Evolutionary conservation across 116 monocot genomes (phyloP).

Genomic region (Cymodocea nodosa): DNA sequence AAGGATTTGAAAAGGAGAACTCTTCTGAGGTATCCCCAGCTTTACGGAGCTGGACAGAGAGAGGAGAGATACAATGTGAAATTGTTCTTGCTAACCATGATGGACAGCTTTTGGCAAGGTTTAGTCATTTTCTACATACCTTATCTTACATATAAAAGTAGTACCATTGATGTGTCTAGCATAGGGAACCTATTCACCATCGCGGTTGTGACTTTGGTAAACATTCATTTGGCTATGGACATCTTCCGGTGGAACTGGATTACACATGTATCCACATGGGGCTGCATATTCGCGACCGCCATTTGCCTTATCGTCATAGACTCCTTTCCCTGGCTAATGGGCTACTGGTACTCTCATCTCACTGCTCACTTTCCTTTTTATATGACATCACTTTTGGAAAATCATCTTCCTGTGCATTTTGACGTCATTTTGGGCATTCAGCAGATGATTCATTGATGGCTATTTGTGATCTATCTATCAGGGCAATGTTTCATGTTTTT

Average conservation of each 20-base stretch:
- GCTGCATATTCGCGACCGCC: conserved; percentile 58
- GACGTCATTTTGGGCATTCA: background rate
- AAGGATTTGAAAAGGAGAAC: conserved; percentile 82
- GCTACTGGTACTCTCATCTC: conserved; percentile 53
- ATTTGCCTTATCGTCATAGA: conserved; percentile 77
- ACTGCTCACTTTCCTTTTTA: background rate
- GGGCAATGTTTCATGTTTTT: conserved; percentile 74
- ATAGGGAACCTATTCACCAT: conserved; percentile 80
- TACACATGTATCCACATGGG: conserved; percentile 68
- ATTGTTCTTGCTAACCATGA: conserved; percentile 64
- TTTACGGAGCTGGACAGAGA: conserved; percentile 79
- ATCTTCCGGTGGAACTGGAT: conserved; percentile 87
- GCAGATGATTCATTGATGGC: background rate
- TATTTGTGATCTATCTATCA: conserved; percentile 12
- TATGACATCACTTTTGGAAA: background rate
- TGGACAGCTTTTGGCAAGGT: conserved; percentile 86
- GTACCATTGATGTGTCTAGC: conserved; percentile 45
- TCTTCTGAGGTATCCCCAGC: conserved; percentile 67
- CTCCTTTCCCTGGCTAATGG: conserved; percentile 38
- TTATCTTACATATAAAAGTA: conserved; percentile 53
- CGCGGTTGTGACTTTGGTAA: conserved; percentile 77
- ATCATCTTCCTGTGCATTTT: too few relatives aligned
- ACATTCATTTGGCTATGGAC: conserved; percentile 77
- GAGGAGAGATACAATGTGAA: conserved; percentile 85
- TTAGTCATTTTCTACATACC: conserved; percentile 71